Evolutionary conservation across 768 basidiomycete genomes (phyloP), one percentile per base, ranked within the genome.

Genomic region (Crepidotus variabilis): DNA sequence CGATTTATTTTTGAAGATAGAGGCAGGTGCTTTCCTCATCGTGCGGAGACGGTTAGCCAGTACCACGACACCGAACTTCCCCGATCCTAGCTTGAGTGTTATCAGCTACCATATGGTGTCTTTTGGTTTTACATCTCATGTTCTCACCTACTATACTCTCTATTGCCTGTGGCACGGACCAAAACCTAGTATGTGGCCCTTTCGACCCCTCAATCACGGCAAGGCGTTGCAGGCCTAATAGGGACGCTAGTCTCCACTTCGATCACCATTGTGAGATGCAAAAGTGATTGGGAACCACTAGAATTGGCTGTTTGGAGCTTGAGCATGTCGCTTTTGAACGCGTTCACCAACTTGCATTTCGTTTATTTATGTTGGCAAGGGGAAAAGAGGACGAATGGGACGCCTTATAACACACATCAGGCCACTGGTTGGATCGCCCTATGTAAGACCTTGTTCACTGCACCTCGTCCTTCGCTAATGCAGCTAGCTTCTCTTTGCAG

Each of bases 61-160:
- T n/a, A n/a, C n/a, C n/a, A n/a, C n/a, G n/a, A n/a, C n/a, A n/a
- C n/a, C n/a, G n/a, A n/a, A n/a, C n/a, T n/a, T n/a, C n/a, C n/a
- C n/a, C n/a, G n/a, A n/a, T n/a, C n/a, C n/a, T n/a, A n/a, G n/a
- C n/a, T n/a, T n/a, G n/a, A n/a, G n/a, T n/a, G n/a, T n/a, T n/a
- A n/a, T n/a, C n/a, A n/a, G n/a, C 63, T 67, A 20, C 66, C 66
- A 1, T 67, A 60, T 28, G 66, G 66, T 13, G 63, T n/a, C 57
- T 32, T 59, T 67, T 2, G 66, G 65, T n/a, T 67, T 67, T 50
- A 61, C 60, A 23, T 67, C 64, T 10, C 66, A 67, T 51, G 57
- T 67, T 28, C 63, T 66, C 33, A 67, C 65, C 7, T 67, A 65
- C 54, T 63, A 66, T 53, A 67, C 66, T n/a, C 57, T 65, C 34